Evolutionary conservation across 148 eudicot species (phyloP), one percentile per base, ranked within the genome.

Genomic region (Fagopyrum esculentum): DNA sequence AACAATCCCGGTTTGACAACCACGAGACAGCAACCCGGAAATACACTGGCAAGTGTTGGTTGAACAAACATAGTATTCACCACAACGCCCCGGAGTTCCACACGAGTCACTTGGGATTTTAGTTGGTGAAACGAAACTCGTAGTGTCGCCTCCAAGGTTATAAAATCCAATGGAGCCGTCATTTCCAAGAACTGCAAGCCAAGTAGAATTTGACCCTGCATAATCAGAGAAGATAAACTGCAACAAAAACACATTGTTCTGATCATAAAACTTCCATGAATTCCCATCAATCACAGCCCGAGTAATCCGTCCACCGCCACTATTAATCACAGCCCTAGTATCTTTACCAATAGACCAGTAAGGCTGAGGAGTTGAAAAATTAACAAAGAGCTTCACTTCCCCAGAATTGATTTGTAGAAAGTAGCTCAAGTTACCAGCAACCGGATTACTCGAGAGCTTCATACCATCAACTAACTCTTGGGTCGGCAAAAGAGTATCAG

Each of bases 181-280:
- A 57, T 22, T 76, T 30, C 85, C 90, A 16, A 95, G 70, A 72
- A 89, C 89, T 0, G 91, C 94, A 29, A 83, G 80, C 93, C 92
- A 88, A 26, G 96, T 95, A 35, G 84, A 75, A 77, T 89, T 94
- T 30, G 84, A 66, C 15, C 46, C 60, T 75, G 60, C 81, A 0
- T 83, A 74, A 59, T 73, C 80, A 3, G 78, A 49, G 0, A 87
- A 76, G 26, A 95, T 75, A 60, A 92, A 85, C 61, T 90, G 93
- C 86, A 82, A 86, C 26, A 90, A 76, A 59, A 90, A 83, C 54
- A 48, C 66, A 55, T 80, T 86, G 17, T 47, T 80, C 13, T 81
- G 56, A 85, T 85, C 97, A 82, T 90, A 95, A 44, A 95, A 87
- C 69, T 80, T 90, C 99, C 97, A 95, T 12, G 99, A 90, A 82